Evolutionary conservation across 306 rosid species (phyloP), one percentile per base, ranked within the genome.

Genomic region (Canavalia gladiata): DNA sequence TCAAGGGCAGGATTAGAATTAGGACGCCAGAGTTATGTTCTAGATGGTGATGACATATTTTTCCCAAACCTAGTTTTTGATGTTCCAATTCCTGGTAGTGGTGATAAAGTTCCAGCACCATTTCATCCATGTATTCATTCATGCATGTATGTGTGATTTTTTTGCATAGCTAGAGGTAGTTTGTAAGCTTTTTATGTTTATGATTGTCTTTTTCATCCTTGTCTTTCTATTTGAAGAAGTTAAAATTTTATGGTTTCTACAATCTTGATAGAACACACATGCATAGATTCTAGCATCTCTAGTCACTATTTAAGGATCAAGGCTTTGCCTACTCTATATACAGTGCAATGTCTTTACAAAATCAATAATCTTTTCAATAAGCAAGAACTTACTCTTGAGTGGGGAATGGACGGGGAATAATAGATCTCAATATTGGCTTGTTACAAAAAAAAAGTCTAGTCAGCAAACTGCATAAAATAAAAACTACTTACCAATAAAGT

Each of bases 21-120:
- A 4, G 0, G 80, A 2, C 76, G 83, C 29, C 75, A 9, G 34
- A 73, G 65, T 65, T 86, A 90, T 37, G 68, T 92, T 59, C 97
- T 97, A 0, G 98, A 94, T 49, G 90, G 85, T 4, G 97, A 94
- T 78, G 94, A 92, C 77, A 92, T 90, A 0, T 87, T 86, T 37
- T 80, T 85, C 57, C 97, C 94, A 52, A 91, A 91, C 86, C 96
- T 93, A 0, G 95, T 94, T 35, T 68, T 45, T 52, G 94, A 90
- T 86, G 91, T 86, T 79, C 94, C 96, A 7, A 77, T 29, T 82
- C 94, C 93, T 6, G 91, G 89, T 12, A 31, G 62, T 31, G 88
- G 87, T 58, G 83, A 78, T 25, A 76, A 80, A 68, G 78, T 55
- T 82, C 87, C 90, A 37, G 50, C 57, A 4, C 7, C 85, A 8